Evolutionary conservation across 192 early-diverging fungal species (phyloP), one percentile per base, ranked within the genome.

Genomic region (Paraglomus occultum): DNA sequence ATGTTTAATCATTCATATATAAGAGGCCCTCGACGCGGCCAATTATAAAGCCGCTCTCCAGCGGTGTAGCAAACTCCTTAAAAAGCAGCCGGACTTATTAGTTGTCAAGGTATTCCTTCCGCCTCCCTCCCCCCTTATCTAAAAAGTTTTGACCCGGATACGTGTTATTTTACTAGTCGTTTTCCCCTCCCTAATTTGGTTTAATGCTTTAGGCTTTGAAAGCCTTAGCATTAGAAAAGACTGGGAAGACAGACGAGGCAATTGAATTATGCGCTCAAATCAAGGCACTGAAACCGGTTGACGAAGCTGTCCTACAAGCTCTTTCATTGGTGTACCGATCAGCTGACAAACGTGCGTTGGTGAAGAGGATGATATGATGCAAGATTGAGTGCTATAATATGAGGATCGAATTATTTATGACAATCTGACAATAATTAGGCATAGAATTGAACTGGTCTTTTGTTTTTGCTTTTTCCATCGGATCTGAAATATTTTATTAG

Each of bases 21-120:
- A 82, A n/a, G 89, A 92, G 71, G 83, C 84, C 12, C 80, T 92
- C 66, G 89, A 92, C 60, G 73, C 76, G 4, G 79, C 81, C 23
- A 85, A 90, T 51, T 88, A 86, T 67, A 90, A 87, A 72, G 80
- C 79, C 51, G 89, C 87, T 7, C 51, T 90, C 4, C 73, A 79
- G 54, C 76, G 85, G 18, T 82, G 79, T 62, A 82, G 83, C 50
- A 94, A 92, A 71, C 74, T 83, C 3, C 67, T 92, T 47, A 92
- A 92, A 76, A 94, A 89, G 73, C 80, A 79, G 22, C 85, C 85
- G 23, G 79, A 90, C 43, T 75, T 81, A 51, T 77, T 83, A 45
- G 76, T 87, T 17, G 65, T 89, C 48, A 90, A 91, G 81, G 91
- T 91, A 77, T 59, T n/a, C n/a, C n/a, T n/a, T 47, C 22, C 7